Evolutionary conservation across 768 basidiomycete genomes (phyloP).

Genomic region (Kwoniella sp.): DNA sequence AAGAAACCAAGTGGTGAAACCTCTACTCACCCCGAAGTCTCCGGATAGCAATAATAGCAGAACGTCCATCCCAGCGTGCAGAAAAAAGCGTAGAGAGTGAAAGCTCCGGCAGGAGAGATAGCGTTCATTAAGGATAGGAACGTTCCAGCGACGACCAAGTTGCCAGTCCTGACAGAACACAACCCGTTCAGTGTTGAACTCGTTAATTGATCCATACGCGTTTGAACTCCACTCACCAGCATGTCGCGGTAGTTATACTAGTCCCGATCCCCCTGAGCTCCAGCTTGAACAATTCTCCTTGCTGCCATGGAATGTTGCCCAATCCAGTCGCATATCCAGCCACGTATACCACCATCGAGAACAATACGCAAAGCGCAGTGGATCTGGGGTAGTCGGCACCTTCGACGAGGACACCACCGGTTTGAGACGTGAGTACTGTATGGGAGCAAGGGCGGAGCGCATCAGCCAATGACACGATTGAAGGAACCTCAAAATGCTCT

Average conservation of each 20-base stretch:
- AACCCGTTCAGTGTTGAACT: background rate
- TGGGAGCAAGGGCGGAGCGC: background rate
- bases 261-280: conserved; percentile 80
- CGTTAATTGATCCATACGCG: background rate
- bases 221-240: conserved; percentile 61
- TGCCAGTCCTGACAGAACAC: conserved; percentile 57
- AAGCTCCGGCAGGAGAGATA: conserved; percentile 74
- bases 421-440: conserved; percentile 66
- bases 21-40: conserved; percentile 65
- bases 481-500: background rate
- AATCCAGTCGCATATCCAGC: conserved; percentile 78
- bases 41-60: conserved; percentile 72
- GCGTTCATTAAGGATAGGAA: conserved; percentile 76
- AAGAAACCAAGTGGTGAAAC: background rate
- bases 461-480: too few relatives aligned
- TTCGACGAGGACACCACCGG: conserved; percentile 65
- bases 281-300: conserved; percentile 78
- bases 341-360: conserved; percentile 81
- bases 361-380: conserved; percentile 71
- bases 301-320: conserved; percentile 84
- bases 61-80: conserved; percentile 73
- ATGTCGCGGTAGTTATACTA: conserved; percentile 72
- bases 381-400: conserved; percentile 64
- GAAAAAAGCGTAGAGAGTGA: conserved; percentile 74
- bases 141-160: conserved; percentile 75